These are phyloP conservation scores for Mycena olivaceomarginata DNA, from an alignment of 768 basidiomycete species.

Conservation along the genomic window DNA sequence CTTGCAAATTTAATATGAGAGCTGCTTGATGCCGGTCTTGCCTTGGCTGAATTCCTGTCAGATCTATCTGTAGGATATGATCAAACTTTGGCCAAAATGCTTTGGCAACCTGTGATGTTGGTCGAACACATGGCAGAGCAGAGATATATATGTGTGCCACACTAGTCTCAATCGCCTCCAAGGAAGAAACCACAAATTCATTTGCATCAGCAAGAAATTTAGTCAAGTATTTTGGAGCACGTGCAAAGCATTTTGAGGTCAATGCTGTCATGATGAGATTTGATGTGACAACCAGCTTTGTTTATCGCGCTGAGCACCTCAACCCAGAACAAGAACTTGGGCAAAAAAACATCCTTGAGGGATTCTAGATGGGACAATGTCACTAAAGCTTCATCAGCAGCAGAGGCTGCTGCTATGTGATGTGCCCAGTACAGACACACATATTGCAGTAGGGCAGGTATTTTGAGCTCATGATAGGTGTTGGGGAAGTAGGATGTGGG, in stretches of 20 bases:
- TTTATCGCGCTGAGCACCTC: too few relatives aligned
- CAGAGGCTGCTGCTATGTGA: conserved; percentile 18
- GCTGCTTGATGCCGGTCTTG: not conserved
- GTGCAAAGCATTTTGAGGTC: not conserved
- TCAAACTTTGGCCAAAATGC: conserved; percentile 6
- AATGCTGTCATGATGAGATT: too few relatives aligned
- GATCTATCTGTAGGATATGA: not conserved
- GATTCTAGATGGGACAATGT: not conserved
- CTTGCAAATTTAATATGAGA: conserved; percentile 1
- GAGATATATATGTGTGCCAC: not conserved
- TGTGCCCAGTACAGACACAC: conserved; percentile 7
- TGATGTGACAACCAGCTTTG: too few relatives aligned
- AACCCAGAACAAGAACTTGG: conserved; percentile 5
- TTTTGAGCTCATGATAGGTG: conserved; percentile 1
- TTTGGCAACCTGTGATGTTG: not conserved
- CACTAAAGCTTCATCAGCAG: too few relatives aligned
- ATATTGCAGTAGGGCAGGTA: not conserved
- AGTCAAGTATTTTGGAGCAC: not conserved
- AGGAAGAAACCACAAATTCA: conserved; percentile 10
- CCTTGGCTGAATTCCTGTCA: not conserved
- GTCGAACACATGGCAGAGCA: conserved; percentile 5
- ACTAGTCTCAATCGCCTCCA: not conserved
- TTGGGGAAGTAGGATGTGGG: conserved; percentile 14
- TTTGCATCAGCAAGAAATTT: conserved; percentile 6
- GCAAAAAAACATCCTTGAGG: conserved; percentile 1